These are phyloP conservation scores for Heritiera fomes DNA, from an alignment of 345 rosid genomes.

Conservation along the genomic window DNA sequence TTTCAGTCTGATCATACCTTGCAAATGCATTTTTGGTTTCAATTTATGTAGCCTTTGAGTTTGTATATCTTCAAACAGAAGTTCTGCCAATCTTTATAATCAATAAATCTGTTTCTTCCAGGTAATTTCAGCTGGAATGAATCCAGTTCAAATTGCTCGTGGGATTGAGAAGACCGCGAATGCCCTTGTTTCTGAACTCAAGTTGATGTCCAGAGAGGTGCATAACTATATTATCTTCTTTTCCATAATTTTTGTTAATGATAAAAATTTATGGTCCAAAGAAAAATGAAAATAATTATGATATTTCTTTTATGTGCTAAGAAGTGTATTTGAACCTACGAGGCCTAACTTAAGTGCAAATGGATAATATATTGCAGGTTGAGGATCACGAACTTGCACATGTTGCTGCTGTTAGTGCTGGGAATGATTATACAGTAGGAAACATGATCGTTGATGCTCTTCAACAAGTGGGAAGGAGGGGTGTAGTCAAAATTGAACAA, in stretches of 20 bases:
- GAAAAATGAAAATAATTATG: not conserved
- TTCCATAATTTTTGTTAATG: not conserved
- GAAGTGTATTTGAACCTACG: not conserved
- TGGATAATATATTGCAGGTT: slow-evolving; percentile 48
- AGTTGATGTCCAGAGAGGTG: slow-evolving; percentile 86
- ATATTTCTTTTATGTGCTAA: not conserved
- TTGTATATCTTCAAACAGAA: not conserved
- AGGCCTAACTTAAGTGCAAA: slow-evolving; percentile 15
- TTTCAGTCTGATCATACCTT: not conserved
- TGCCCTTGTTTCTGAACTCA: slow-evolving; percentile 85
- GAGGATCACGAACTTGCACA: slow-evolving; percentile 76
- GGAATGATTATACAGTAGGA: slow-evolving; percentile 74
- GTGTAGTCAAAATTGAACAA: slow-evolving; percentile 73
- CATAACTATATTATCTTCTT: slow-evolving; percentile 7
- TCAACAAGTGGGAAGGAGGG: slow-evolving; percentile 65
- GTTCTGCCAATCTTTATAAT: not conserved
- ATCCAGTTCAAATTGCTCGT: slow-evolving; percentile 79
- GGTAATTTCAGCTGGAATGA: slow-evolving; percentile 84
- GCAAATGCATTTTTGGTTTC: not conserved
- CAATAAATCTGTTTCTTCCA: slow-evolving; percentile 33
- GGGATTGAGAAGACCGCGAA: slow-evolving; percentile 78
- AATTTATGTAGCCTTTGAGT: not conserved
- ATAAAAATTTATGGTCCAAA: not conserved
- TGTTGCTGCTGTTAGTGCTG: slow-evolving; percentile 92
- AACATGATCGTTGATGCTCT: slow-evolving; percentile 73